These are phyloP conservation scores for Kandelia obovata DNA, from an alignment of 345 rosid genomes.

Conservation along the genomic window DNA sequence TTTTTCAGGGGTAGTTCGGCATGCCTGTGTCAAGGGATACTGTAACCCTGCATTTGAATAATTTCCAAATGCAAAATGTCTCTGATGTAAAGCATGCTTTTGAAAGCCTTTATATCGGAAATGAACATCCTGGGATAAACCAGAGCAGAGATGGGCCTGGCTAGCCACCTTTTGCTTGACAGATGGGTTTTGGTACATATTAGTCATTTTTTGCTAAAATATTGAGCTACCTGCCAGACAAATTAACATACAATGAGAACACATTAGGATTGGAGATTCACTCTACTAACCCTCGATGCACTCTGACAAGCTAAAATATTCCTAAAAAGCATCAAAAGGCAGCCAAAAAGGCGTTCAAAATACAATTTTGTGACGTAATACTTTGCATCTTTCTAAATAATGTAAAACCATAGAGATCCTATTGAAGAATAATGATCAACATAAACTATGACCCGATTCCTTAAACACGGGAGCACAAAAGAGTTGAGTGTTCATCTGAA, in stretches of 20 bases:
- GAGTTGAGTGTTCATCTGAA: too few relatives aligned
- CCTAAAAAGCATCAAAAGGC: too few relatives aligned
- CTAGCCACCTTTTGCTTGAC: constrained; percentile 13
- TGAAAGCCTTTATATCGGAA: constrained; percentile 20
- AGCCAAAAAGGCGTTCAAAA: too few relatives aligned
- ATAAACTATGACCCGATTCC: too few relatives aligned
- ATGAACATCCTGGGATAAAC: constrained; percentile 22
- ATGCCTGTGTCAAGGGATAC: constrained; percentile 1
- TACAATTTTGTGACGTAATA: too few relatives aligned
- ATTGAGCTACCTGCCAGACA: not conserved
- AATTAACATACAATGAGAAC: not conserved
- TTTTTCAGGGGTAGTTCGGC: not conserved
- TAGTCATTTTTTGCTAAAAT: constrained; percentile 16
- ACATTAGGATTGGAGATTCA: too few relatives aligned
- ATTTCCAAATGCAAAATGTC: constrained; percentile 23
- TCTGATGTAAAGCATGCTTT: constrained; percentile 21
- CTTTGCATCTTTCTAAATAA: too few relatives aligned
- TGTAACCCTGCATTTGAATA: constrained; percentile 26
- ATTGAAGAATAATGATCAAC: too few relatives aligned
- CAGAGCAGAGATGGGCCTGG: constrained; percentile 12
- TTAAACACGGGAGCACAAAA: too few relatives aligned
- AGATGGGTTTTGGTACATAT: constrained; percentile 3
- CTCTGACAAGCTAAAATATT: too few relatives aligned
- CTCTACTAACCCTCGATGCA: too few relatives aligned
- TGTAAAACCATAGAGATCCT: too few relatives aligned